These are phyloP conservation scores for Colletotrichum orbiculare DNA, from an alignment of 2,329 filamentous ascomycete genomes.

Conservation along the genomic window DNA sequence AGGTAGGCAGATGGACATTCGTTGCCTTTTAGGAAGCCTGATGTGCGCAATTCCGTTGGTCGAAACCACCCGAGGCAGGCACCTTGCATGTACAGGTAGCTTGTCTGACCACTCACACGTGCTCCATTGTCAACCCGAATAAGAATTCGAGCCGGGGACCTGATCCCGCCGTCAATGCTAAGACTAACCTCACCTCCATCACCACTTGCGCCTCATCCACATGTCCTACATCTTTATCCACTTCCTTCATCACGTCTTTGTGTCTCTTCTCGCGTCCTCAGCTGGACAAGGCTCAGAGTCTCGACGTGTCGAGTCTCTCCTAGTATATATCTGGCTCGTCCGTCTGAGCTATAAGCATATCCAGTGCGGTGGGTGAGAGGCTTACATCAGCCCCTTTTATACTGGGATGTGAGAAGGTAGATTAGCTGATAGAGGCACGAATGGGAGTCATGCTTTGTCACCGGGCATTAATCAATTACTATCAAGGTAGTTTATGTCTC, in stretches of 20 bases:
- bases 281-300: conserved; percentile 5
- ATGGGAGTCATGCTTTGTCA: background rate
- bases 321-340: background rate
- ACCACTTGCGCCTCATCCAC: conserved; percentile 2
- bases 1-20: too few species aligned
- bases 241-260: background rate
- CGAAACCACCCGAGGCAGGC: conserved; percentile 18
- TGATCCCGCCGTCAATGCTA: background rate
- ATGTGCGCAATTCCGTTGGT: background rate
- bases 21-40: too few species aligned
- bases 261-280: background rate
- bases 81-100: background rate
- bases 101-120: conserved; percentile 19
- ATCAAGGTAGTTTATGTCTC: too few species aligned
- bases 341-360: background rate
- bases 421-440: conserved; percentile 1
- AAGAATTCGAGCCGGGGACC: conserved; percentile 28
- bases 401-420: background rate
- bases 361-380: background rate
- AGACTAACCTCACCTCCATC: conserved; percentile 12
- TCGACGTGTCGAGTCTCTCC: background rate
- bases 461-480: too few species aligned
- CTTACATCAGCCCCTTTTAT: conserved; percentile 6
- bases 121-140: conserved; percentile 33
- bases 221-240: background rate